Base-by-base conservation (phyloP, 441 rosid species). In the Lepidium campestre region DNA sequence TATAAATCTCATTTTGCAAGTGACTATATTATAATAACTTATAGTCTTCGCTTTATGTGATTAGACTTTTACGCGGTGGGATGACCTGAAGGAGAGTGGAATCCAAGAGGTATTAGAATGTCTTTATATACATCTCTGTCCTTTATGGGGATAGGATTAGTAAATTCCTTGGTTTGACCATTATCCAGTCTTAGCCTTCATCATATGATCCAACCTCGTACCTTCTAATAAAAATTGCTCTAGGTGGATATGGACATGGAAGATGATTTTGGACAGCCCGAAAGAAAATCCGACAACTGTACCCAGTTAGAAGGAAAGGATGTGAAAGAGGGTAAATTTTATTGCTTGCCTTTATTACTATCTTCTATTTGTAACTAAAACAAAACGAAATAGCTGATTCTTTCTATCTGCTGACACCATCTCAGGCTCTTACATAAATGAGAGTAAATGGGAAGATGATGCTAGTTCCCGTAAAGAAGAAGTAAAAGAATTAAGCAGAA, bases 241-340 rank as follows among this genome's bases (percentile, higher is more conserved):
- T 76, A 93, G 97, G 90, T 93, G 66, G 97, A 90, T 75, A 93
- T 90, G 98, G 96, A 93, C 77, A 81, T 88, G 85, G 97, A 82
- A 78, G 97, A 93, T 83, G 94, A 75, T 44, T 72, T 81, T 31
- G 69, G 58, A 42, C 67, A 35, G 67, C 85, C 74, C 67, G 91
- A 80, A 67, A 73, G 67, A 69, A 80, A 78, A 53, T 50, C 77
- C 4, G 85, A 80, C 67, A 77, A 71, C 66, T 54, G 15, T 42
- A 52, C 34, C 15, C 76, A 36, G 29, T 36, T 70, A 45, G 52
- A 69, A 32, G 69, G 29, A 50, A 80, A 74, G 54, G 81, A 79
- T 61, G 75, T 70, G 48, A 74, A 49, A 27, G 70, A 76, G 47
- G 92, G 94, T 90, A 85, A 70, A 42, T 59, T 61, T 70, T n/a